phyloP scores from a whole-genome alignment of 805 yeast genomes.

The Komagataella mondaviorum region DNA sequence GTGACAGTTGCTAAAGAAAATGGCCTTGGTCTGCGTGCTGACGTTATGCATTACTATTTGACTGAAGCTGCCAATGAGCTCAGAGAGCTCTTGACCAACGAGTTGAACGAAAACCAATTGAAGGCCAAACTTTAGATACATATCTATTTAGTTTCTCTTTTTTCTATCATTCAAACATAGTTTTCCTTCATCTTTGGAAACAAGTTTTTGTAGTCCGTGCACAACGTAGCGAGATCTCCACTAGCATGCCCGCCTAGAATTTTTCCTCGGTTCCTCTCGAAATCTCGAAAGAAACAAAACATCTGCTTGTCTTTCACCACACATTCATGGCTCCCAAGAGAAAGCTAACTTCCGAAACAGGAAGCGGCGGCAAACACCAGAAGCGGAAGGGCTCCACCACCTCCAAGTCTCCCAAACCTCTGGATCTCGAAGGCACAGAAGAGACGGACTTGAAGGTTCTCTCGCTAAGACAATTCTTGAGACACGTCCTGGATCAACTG shows the following conservation, averaged over 20 bases:
- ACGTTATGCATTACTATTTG: conserved; percentile 51
- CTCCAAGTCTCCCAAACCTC: neutral
- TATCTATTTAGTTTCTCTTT: neutral
- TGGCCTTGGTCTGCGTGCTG: conserved; percentile 41
- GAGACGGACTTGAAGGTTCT: neutral
- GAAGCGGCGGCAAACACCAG: neutral
- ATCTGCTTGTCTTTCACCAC: neutral
- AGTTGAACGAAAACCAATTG: neutral
- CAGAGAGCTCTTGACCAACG: conserved; percentile 38
- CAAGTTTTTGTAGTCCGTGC: neutral
- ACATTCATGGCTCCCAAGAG: neutral
- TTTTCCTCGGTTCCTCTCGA: neutral
- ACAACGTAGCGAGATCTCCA: neutral
- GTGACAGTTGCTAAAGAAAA: conserved; percentile 59
- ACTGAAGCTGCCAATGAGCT: conserved; percentile 73
- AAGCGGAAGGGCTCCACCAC: neutral
- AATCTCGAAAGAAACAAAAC: neutral
- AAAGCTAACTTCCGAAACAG: neutral
- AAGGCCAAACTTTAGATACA: neutral
- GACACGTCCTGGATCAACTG: neutral
- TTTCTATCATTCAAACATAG: neutral
- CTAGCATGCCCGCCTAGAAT: neutral
- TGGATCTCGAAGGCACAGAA: neutral
- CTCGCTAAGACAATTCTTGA: neutral
- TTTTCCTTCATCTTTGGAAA: neutral